Evolutionary conservation across 768 basidiomycete species (phyloP).

Genomic region (Phanerochaete sordida): DNA sequence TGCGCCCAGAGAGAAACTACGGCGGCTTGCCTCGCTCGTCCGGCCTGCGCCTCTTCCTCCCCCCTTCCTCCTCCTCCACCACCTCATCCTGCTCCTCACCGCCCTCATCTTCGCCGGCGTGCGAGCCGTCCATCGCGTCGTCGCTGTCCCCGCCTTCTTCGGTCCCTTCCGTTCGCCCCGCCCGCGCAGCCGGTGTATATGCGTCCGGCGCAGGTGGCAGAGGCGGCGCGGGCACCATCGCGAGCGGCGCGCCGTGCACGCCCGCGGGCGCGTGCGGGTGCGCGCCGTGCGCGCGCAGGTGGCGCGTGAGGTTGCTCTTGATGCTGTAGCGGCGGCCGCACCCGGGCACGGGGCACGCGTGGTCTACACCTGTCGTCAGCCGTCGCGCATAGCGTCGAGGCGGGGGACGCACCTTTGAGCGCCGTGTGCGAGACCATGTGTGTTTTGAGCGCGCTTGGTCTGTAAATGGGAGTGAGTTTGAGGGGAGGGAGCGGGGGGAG

Average conservation of each 20-base stretch:
- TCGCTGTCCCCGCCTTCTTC: too few species aligned
- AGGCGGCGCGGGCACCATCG: background rate
- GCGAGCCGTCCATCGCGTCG: too few species aligned
- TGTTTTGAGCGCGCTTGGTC: background rate
- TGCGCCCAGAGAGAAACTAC: too few species aligned
- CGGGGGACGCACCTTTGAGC: background rate
- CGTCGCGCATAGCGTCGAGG: background rate
- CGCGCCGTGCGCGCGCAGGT: background rate
- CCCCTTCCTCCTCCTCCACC: too few species aligned
- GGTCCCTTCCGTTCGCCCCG: too few species aligned
- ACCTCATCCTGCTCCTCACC: too few species aligned
- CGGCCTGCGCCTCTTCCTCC: too few species aligned
- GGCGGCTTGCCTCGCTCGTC: too few species aligned
- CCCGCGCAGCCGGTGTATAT: too few species aligned
- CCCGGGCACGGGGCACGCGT: background rate
- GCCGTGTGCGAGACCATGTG: background rate
- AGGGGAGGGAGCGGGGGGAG: background rate
- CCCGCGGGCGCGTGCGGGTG: background rate
- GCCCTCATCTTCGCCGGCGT: too few species aligned
- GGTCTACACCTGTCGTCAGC: background rate
- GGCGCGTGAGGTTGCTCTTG: background rate
- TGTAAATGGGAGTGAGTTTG: background rate
- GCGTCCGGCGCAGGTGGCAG: too few species aligned
- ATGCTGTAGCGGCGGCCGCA: background rate
- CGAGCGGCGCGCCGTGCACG: background rate